Base-by-base conservation (phyloP, 1,284 basidiomycete genomes). In the Moesziomyces parantarcticus region DNA sequence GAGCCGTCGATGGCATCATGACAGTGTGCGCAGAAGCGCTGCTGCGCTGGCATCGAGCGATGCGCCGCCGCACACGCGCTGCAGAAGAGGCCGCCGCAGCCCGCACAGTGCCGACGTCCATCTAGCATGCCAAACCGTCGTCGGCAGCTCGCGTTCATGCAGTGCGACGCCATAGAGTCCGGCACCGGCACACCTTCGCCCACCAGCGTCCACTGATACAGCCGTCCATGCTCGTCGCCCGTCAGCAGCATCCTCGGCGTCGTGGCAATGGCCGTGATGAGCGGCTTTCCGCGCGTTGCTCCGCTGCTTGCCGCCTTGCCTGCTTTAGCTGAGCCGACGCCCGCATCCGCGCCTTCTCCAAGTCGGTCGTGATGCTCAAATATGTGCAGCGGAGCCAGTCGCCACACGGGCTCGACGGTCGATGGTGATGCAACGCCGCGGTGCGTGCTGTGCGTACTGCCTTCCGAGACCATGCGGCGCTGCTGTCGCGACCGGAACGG, bases 191-290 rank as follows among this genome's bases (percentile, higher is more conserved):
- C 70, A 5, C 78, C 76, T 34, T 79, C 69, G 10, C 80, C 81
- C 18, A 67, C 75, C 44, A 84, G 50, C 9, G 72, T 61, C 82
- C 81, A 83, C 26, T 60, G 55, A 44, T 78, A 83, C 25, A 84
- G 54, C 16, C 71, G 55, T 8, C 82, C 82, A 6, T 50, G 23
- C 21, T 69, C 75, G 55, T 83, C 79, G 34, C 81, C 82, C 6
- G 74, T 76, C 47, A 79, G 59, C 21, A 83, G 18, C 62, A 61
- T 65, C 41, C 55, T 50, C 22, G 41, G 48, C 23, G 68, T 65
- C 5, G 55, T 53, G 8, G 53, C 48, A 14, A 75, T 62, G 9
- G 58, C 60, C 10, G 65, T 78, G 54, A 70, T 75, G 40, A 57
- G 55, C 18, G 66, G 73, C 46, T 44, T 36, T 20, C 43, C 26